Evolutionary conservation across 805 yeast species (phyloP).

Genomic region (Scheffersomyces spartinae): DNA sequence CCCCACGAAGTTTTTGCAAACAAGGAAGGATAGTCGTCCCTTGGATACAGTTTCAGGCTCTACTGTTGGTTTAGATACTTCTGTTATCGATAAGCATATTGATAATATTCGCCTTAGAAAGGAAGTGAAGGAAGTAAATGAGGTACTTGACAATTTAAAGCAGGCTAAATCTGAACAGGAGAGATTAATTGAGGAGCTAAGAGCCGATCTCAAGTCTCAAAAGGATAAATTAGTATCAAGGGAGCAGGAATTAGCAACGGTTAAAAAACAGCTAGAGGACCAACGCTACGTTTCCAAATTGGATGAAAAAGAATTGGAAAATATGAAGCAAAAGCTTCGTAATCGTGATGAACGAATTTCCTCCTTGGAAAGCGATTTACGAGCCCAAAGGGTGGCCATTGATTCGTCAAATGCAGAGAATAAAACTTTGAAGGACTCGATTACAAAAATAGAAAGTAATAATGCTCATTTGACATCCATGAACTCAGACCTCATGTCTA

Average conservation of each 20-base stretch:
- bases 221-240: too few species aligned
- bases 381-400: too few species aligned
- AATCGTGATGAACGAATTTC: constrained; percentile 6
- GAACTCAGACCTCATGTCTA: constrained; percentile 56
- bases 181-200: constrained; percentile 3
- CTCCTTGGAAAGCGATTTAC: too few species aligned
- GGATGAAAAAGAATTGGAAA: constrained; percentile 6
- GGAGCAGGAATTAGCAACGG: too few species aligned
- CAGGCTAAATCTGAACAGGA: constrained; percentile 3
- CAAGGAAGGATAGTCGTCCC: too few species aligned
- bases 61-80: constrained; percentile 19
- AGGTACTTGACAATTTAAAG: constrained; percentile 5
- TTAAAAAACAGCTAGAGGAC: too few species aligned
- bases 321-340: constrained; percentile 5
- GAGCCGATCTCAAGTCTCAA: too few species aligned
- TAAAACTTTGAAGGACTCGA: constrained; percentile 5
- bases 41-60: constrained; percentile 1
- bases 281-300: constrained; percentile 2
- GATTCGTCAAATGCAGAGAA: too few species aligned
- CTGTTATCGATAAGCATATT: constrained; percentile 29
- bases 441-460: constrained; percentile 5
- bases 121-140: constrained; percentile 10
- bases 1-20: constrained; percentile 19
- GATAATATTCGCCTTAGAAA: constrained; percentile 27
- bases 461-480: constrained; percentile 20